Percentiles rank a stretch among this genome's conserved stretches.
Evolutionary conservation across 805 yeast species (phyloP).

Genomic region (Metschnikowia cerradonensis): DNA sequence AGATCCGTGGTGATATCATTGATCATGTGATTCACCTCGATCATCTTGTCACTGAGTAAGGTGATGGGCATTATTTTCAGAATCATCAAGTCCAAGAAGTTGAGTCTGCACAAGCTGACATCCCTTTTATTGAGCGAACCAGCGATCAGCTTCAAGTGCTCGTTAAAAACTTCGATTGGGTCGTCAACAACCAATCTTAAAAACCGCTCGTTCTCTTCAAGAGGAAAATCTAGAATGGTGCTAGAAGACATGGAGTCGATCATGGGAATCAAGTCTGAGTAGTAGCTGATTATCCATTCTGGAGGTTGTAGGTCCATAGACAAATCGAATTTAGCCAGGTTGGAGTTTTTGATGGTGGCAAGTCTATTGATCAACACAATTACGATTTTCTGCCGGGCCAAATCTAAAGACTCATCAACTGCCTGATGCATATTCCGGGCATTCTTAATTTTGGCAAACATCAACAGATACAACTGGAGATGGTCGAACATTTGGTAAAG

Average conservation of each 20-base stretch:
- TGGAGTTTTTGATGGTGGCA: constrained; percentile 31
- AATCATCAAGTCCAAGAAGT: constrained; percentile 56
- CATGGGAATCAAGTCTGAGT: constrained; percentile 55
- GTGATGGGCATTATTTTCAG: constrained; percentile 49
- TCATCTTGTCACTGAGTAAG: constrained; percentile 36
- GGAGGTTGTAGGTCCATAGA: constrained; percentile 70
- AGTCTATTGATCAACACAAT: constrained; percentile 27
- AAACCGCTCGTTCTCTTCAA: constrained; percentile 33
- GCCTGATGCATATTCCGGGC: constrained; percentile 21
- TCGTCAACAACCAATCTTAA: constrained; percentile 42
- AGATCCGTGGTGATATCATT: constrained; percentile 35
- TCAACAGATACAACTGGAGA: constrained; percentile 62
- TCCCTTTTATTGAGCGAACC: constrained; percentile 29
- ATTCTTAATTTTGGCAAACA: constrained; percentile 49
- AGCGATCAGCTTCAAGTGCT: constrained; percentile 26
- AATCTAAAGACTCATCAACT: constrained; percentile 22
- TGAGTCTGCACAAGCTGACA: constrained; percentile 46
- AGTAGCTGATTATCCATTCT: constrained; percentile 72
- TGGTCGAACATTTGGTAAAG: constrained; percentile 59
- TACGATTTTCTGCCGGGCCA: constrained; percentile 26
- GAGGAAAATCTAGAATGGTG: constrained; percentile 41
- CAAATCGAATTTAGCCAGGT: constrained; percentile 38
- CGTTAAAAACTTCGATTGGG: constrained; percentile 40
- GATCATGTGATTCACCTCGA: constrained; percentile 33
- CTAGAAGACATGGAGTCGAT: constrained; percentile 39